A percentile compares a stretch with the other conserved stretches of the same genome.
phyloP scores from a whole-genome alignment of 1,284 basidiomycete species.

The Ceratobasidium sp. region DNA sequence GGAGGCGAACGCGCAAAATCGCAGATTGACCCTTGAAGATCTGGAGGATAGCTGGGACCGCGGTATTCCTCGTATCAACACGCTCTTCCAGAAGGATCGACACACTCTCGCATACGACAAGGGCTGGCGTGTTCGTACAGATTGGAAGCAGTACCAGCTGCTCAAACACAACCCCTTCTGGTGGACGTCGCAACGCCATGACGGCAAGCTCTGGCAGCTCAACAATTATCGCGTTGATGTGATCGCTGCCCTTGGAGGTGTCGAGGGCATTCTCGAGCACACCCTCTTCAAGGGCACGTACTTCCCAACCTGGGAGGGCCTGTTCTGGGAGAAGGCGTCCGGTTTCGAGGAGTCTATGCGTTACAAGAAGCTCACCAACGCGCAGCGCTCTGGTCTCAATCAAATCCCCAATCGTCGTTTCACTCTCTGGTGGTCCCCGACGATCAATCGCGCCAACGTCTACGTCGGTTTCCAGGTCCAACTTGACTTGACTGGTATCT shows the following conservation, averaged over 20 bases:
- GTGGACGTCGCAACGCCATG: slow-evolving; percentile 98
- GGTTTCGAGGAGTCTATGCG: slow-evolving; percentile 98
- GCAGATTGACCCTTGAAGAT: slow-evolving; percentile 95
- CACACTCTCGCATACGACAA: slow-evolving; percentile 80
- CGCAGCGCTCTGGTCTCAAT: slow-evolving; percentile 94
- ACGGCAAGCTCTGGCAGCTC: slow-evolving; percentile 97
- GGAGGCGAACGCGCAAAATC: slow-evolving; percentile 97
- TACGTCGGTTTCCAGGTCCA: slow-evolving; percentile 99
- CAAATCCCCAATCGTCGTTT: slow-evolving; percentile 99
- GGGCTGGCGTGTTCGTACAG: slow-evolving; percentile 81
- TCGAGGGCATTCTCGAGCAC: slow-evolving; percentile 97
- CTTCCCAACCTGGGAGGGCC: slow-evolving; percentile 90
- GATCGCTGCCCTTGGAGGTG: slow-evolving; percentile 97
- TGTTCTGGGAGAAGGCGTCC: slow-evolving; percentile 96
- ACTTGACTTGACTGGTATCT: slow-evolving; percentile 93
- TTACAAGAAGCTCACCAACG: slow-evolving; percentile 95
- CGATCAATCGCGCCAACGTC: slow-evolving; percentile 97
- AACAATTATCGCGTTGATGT: slow-evolving; percentile 99
- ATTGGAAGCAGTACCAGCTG: slow-evolving; percentile 98
- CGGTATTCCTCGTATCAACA: slow-evolving; percentile 97
- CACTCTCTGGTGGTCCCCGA: slow-evolving; percentile 99
- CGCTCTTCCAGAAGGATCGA: slow-evolving; percentile 96
- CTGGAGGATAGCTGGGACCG: slow-evolving; percentile 98
- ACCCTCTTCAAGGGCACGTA: slow-evolving; percentile 98
- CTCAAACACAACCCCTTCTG: slow-evolving; percentile 96